Evolutionary conservation across 768 basidiomycete species (phyloP).

Genomic region (Lyophyllum atratum): DNA sequence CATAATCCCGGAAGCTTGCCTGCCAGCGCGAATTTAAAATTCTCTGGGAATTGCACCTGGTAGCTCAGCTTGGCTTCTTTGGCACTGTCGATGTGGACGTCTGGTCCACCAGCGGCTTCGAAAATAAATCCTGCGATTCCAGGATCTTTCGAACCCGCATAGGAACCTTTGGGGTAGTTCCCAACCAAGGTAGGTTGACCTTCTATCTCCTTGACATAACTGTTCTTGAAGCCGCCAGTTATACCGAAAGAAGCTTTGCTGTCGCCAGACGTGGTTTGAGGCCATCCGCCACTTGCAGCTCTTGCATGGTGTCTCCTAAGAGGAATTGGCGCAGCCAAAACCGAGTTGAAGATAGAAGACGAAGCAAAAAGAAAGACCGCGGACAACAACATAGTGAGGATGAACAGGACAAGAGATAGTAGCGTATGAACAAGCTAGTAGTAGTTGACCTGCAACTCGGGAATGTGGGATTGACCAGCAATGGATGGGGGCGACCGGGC

Average conservation of each 20-base stretch:
- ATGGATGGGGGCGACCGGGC: conserved; percentile 13
- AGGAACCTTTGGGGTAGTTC: conserved; percentile 12
- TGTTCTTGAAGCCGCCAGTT: conserved; percentile 2
- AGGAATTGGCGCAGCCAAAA: conserved; percentile 14
- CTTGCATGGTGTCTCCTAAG: neutral
- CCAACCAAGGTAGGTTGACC: conserved; percentile 2
- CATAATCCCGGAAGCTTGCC: conserved; percentile 75
- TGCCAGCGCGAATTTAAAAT: conserved; percentile 61
- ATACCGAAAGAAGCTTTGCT: conserved; percentile 9
- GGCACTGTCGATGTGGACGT: conserved; percentile 53
- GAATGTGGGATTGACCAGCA: conserved; percentile 13
- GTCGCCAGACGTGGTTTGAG: neutral
- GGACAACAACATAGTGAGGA: conserved; percentile 8
- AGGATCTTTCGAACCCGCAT: conserved; percentile 11
- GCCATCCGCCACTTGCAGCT: conserved; percentile 8
- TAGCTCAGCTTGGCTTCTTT: conserved; percentile 64
- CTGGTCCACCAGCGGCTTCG: conserved; percentile 58
- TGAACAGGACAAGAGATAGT: neutral
- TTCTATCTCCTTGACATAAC: neutral
- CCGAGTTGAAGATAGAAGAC: neutral
- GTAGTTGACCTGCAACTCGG: conserved; percentile 19
- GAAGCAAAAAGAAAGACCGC: conserved; percentile 8
- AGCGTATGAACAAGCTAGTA: conserved; percentile 8
- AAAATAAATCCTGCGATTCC: conserved; percentile 32
- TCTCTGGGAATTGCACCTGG: conserved; percentile 59